Base-by-base conservation (phyloP, 2,329 filamentous ascomycete genomes). In the Stachybotrys elegans region DNA sequence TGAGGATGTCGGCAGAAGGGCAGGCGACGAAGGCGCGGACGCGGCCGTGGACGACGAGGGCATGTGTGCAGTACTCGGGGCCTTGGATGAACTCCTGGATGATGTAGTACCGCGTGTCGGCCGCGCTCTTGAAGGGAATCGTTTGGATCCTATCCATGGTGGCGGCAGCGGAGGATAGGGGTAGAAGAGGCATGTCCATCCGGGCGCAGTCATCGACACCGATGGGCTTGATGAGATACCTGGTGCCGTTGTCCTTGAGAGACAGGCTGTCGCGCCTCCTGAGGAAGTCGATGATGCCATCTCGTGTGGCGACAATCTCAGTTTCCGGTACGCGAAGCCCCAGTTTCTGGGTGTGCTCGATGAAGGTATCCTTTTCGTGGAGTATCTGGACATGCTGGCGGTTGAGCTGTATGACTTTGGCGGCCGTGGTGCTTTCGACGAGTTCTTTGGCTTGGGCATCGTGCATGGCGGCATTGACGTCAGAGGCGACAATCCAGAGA, bases 401-500 rank as follows among this genome's bases (percentile, higher is more conserved):
- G 22, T 78, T 72, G 52, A 86, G 81, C 46, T 88, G 83, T 3
- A 90, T 71, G 4, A 76, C 82, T 48, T 69, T 76, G 55, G 84
- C 86, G 1, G 51, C 51, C 0, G 80, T 83, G 25, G 72, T 66
- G 13, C 66, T 63, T 51, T 86, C 79, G 16, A 88, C 65, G 3
- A 72, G 65, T 45, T 84, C 76, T 49, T 80, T 82, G 2, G 82
- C 83, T 27, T 75, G 61, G 0, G 79, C 84, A 57, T 90, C 86
- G 54, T 86, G 80, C 12, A 84, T 62, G 0, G 81, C 81, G 1
- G 76, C 79, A 2, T 76, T 72, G 8, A 85, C 79, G n/a, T 80
- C 82, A 0, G 84, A 88, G 53, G 84, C 88, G 17, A 79, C 82
- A 4, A 90, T 78, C 85, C 86, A 91, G 4, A 90, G 62, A 44